These are phyloP conservation scores for Melaleuca alternifolia DNA, from an alignment of 345 rosid genomes.

Conservation along the genomic window DNA sequence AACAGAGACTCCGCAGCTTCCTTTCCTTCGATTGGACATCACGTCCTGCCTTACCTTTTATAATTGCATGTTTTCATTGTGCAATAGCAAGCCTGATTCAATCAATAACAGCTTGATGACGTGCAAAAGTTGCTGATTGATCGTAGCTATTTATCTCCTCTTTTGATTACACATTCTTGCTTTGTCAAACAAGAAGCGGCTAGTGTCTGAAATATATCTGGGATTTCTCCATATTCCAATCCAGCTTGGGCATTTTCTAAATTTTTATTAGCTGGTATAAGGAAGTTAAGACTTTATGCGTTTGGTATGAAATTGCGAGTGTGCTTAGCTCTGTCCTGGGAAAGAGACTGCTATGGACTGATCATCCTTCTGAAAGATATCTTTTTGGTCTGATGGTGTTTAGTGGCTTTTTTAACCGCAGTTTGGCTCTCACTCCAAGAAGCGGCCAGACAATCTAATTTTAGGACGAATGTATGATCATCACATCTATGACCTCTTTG, in stretches of 20 bases:
- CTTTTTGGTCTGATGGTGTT: not conserved
- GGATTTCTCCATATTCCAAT: not conserved
- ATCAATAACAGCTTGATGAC: not conserved
- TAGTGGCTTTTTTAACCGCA: constrained; percentile 8
- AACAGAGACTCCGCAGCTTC: not conserved
- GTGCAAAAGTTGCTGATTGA: not conserved
- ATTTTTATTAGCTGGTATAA: not conserved
- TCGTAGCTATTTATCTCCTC: not conserved
- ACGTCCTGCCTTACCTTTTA: not conserved
- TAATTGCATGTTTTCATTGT: not conserved
- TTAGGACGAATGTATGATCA: constrained; percentile 82
- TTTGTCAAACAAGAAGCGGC: not conserved
- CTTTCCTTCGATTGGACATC: not conserved
- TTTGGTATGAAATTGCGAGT: not conserved
- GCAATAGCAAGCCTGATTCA: not conserved
- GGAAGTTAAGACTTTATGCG: not conserved
- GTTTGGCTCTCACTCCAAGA: constrained; percentile 91
- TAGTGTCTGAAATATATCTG: not conserved
- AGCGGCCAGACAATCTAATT: constrained; percentile 82
- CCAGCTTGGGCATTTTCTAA: not conserved
- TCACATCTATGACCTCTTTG: constrained; percentile 79
- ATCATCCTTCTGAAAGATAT: not conserved
- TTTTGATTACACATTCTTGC: not conserved
- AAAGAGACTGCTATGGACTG: not conserved
- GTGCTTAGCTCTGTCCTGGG: not conserved